Percentiles rank a stretch among this genome's conserved stretches.
Evolutionary conservation across 1,284 basidiomycete genomes (phyloP).

Genomic region (Puccinia hordei): DNA sequence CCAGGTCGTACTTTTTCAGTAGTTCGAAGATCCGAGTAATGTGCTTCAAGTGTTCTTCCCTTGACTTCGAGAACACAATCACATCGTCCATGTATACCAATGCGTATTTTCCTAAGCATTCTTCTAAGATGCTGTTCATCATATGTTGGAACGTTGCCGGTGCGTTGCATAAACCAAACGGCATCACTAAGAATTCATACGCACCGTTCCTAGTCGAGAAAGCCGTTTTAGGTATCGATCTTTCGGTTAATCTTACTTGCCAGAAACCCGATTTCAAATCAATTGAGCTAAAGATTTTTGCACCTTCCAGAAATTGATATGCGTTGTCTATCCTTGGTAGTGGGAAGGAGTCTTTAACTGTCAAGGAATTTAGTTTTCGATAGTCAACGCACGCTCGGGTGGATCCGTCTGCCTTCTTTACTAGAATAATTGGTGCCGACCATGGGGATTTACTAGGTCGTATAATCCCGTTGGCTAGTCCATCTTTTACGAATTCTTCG

Average conservation of each 20-base stretch:
- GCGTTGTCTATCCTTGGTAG: neutral
- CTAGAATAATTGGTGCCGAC: neutral
- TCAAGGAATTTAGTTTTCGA: neutral
- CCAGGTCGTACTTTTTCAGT: neutral
- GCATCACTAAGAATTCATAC: conserved; percentile 12
- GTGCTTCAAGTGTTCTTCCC: neutral
- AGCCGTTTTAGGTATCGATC: neutral
- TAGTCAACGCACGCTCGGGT: conserved; percentile 4
- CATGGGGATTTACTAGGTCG: neutral
- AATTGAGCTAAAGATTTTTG: neutral
- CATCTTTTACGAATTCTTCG: neutral
- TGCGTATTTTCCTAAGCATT: conserved; percentile 46
- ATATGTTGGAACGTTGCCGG: conserved; percentile 55
- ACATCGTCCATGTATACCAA: conserved; percentile 23
- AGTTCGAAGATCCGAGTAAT: neutral
- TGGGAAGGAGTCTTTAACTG: neutral
- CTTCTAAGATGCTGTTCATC: conserved; percentile 53
- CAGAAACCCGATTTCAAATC: neutral
- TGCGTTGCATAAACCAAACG: conserved; percentile 50
- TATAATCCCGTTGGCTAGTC: neutral
- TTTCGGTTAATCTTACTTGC: neutral
- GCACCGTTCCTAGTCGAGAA: neutral
- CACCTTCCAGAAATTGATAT: neutral
- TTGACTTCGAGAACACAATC: conserved; percentile 5
- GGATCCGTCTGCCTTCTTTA: conserved; percentile 7